phyloP scores from a whole-genome alignment of 768 basidiomycete genomes.

The Mycena metata region DNA sequence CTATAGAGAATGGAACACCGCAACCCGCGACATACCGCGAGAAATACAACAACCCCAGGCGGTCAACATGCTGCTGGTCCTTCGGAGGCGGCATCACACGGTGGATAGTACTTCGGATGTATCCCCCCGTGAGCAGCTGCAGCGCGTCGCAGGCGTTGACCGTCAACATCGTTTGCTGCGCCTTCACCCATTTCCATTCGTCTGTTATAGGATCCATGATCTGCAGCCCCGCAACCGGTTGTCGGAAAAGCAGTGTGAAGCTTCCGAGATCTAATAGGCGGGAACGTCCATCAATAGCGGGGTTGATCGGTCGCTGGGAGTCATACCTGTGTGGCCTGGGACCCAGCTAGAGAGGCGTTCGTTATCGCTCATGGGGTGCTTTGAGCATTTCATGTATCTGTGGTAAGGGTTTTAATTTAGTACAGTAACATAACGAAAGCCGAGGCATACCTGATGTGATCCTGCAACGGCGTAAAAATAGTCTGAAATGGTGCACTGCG shows the following conservation, averaged over 20 bases:
- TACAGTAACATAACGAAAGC: background rate
- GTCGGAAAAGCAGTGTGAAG: slow-evolving; percentile 67
- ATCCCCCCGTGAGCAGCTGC: slow-evolving; percentile 61
- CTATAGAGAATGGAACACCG: background rate
- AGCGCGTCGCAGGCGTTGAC: slow-evolving; percentile 67
- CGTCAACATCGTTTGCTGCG: slow-evolving; percentile 60
- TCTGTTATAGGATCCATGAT: slow-evolving; percentile 61
- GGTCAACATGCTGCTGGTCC: slow-evolving; percentile 65
- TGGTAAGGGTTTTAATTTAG: slow-evolving; percentile 46
- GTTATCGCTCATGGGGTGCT: slow-evolving; percentile 58
- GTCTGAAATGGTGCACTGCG: no score
- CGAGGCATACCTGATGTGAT: slow-evolving; percentile 30
- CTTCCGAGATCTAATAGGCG: slow-evolving; percentile 56
- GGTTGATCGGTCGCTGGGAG: background rate
- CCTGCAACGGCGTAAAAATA: slow-evolving; percentile 17
- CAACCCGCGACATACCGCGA: slow-evolving; percentile 54
- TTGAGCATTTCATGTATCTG: slow-evolving; percentile 71
- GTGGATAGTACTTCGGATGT: slow-evolving; percentile 60
- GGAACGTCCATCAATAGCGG: background rate
- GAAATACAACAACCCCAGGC: slow-evolving; percentile 66
- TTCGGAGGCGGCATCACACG: slow-evolving; percentile 62
- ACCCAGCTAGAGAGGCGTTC: slow-evolving; percentile 52
- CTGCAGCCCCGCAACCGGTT: slow-evolving; percentile 68
- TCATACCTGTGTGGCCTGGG: slow-evolving; percentile 57
- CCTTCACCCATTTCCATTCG: slow-evolving; percentile 69